Base-by-base conservation (phyloP, 1,284 basidiomycete species). In the Cystobasidiaceae sp. region DNA sequence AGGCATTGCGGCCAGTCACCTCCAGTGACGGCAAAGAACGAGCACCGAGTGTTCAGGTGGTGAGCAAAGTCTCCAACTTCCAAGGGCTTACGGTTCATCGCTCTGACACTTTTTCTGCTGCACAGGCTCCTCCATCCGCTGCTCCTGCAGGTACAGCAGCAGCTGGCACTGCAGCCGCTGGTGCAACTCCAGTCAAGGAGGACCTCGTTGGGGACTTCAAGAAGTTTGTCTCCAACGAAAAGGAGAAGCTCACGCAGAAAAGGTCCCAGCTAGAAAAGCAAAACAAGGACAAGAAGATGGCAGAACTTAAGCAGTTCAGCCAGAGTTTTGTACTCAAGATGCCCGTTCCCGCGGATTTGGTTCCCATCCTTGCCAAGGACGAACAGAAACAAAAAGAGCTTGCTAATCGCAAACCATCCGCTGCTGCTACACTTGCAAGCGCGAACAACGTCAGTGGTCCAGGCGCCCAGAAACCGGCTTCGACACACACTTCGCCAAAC, bases 311-410 rank as follows among this genome's bases (percentile, higher is more conserved):
- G 75, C 88, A 88, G 77, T 98, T 97, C 80, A 90, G 90, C 71
- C 83, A 89, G 75, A 88, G 79, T 70, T 98, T 98, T 85, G 96
- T 94, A 89, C 85, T 96, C 58, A 93, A 93, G 75, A 88, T 92
- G 74, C 90, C 92, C 7, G 90, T 97, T 70, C 93, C 92, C 11
- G 88, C 90, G 49, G 94, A 97, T 76, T 83, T 97, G 58, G 86
- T 96, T n/a, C 83, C 88, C 4, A 92, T 96, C 72, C 79, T 96
- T 37, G 85, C 90, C 46, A 94, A 94, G 78, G 89, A 93, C 73
- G 88, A 89, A 77, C 84, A 86, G 57, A 92, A 89, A 78, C 90
- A 93, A 74, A 84, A 85, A 69, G 83, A 81, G 60, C 92, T 93
- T 74, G 83, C 85, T 66, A 88, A 90, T 74, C 90, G 87, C 74